phyloP scores from a whole-genome alignment of 495 filamentous ascomycete genomes.

The Bacidia gigantensis region DNA sequence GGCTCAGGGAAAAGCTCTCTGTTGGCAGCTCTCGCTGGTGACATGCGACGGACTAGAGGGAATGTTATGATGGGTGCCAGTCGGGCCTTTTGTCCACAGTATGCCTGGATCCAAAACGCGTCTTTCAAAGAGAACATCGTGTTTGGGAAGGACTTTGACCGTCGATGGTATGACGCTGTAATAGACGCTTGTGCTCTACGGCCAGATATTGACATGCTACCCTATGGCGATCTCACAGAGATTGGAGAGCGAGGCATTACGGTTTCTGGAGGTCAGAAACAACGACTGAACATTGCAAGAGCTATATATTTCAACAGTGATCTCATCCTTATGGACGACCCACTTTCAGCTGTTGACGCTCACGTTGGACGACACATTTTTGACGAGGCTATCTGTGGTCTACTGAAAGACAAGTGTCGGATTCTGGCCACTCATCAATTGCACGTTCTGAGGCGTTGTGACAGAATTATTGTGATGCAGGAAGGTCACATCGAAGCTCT shows the following conservation, averaged over 20 bases:
- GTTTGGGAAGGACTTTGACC: constrained; percentile 57
- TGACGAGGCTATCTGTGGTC: constrained; percentile 82
- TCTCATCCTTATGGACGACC: constrained; percentile 74
- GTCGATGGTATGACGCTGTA: constrained; percentile 42
- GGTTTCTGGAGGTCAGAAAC: constrained; percentile 53
- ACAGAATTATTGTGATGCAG: constrained; percentile 85
- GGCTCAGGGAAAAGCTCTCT: constrained; percentile 88
- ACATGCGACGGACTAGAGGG: constrained; percentile 77
- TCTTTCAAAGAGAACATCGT: constrained; percentile 78
- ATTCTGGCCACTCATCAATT: constrained; percentile 92
- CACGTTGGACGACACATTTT: constrained; percentile 91
- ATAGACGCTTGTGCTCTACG: constrained; percentile 43
- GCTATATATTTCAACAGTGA: constrained; percentile 78
- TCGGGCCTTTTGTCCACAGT: constrained; percentile 85
- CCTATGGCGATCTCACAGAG: constrained; percentile 41
- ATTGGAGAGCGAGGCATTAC: constrained; percentile 52
- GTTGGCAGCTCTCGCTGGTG: constrained; percentile 77
- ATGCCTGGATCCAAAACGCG: constrained; percentile 94
- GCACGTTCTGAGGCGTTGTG: constrained; percentile 79
- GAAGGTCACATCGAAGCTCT: constrained; percentile 68
- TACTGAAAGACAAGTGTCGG: constrained; percentile 77
- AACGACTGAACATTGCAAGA: constrained; percentile 62
- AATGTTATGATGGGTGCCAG: constrained; percentile 59
- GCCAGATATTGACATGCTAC: constrained; percentile 42
- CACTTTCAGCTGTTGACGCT: constrained; percentile 69